phyloP scores from a whole-genome alignment of 192 early-diverging fungal genomes.

The Linnemannia hyalina region DNA sequence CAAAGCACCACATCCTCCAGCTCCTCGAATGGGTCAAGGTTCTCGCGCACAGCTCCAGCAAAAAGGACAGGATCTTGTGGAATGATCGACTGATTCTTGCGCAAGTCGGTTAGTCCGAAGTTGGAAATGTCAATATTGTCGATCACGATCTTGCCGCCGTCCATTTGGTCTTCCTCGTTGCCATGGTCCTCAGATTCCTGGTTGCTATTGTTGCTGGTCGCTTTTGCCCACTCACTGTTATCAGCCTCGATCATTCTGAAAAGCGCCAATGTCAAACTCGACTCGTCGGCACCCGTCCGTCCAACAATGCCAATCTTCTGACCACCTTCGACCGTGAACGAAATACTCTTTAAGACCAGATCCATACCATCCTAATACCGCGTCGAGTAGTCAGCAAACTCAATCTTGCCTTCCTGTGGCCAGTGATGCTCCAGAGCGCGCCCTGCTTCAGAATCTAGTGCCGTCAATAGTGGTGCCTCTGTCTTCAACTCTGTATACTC shows the following conservation, averaged over 20 bases:
- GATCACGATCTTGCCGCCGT: slow-evolving; percentile 73
- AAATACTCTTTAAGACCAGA: slow-evolving; percentile 81
- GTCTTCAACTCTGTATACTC: slow-evolving; percentile 43
- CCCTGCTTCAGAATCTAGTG: slow-evolving; percentile 60
- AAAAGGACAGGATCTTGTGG: slow-evolving; percentile 84
- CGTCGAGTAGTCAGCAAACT: slow-evolving; percentile 74
- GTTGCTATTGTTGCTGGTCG: background rate
- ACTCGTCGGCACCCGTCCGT: slow-evolving; percentile 63
- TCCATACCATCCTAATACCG: slow-evolving; percentile 76
- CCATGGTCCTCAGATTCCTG: background rate
- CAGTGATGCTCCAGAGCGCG: slow-evolving; percentile 76
- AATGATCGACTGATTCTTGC: slow-evolving; percentile 75
- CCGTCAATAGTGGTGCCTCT: slow-evolving; percentile 28
- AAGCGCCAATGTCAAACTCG: slow-evolving; percentile 63
- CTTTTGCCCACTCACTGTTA: slow-evolving; percentile 8
- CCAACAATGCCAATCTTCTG: slow-evolving; percentile 92
- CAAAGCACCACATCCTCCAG: slow-evolving; percentile 71
- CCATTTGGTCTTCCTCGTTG: background rate
- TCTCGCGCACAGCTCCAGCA: slow-evolving; percentile 66
- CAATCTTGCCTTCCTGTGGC: slow-evolving; percentile 79
- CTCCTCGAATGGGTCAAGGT: slow-evolving; percentile 67
- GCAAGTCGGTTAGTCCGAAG: slow-evolving; percentile 69
- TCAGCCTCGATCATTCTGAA: slow-evolving; percentile 63
- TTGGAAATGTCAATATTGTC: slow-evolving; percentile 75
- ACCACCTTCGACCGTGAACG: slow-evolving; percentile 67